Conservation (phyloP, 2,329 filamentous ascomycete genomes). For the Fusarium nelsonii region DNA sequence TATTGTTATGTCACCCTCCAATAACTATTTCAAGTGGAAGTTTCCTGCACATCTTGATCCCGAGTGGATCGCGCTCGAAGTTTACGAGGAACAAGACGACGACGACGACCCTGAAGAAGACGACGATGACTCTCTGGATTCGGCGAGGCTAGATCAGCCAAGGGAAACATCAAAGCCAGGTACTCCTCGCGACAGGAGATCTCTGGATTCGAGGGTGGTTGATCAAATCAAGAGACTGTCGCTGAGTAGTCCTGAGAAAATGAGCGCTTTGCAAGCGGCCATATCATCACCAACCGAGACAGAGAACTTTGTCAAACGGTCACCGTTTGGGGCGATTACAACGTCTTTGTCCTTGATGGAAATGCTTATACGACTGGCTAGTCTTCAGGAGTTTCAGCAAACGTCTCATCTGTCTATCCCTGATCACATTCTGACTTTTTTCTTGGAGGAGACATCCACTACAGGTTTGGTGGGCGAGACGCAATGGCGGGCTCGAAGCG, state of each 20-base stretch:
- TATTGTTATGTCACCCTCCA: background rate
- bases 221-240: slow-evolving; percentile 58
- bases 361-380: slow-evolving; percentile 86
- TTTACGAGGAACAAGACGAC: slow-evolving; percentile 72
- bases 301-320: slow-evolving; percentile 54
- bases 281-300: slow-evolving; percentile 33
- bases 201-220: slow-evolving; percentile 56
- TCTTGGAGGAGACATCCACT: slow-evolving; percentile 73
- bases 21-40: slow-evolving; percentile 29
- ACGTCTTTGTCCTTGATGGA: slow-evolving; percentile 81
- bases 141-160: slow-evolving; percentile 50
- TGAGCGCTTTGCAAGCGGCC: slow-evolving; percentile 13
- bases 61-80: slow-evolving; percentile 92
- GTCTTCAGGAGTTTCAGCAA: slow-evolving; percentile 93
- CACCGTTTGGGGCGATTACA: slow-evolving; percentile 65
- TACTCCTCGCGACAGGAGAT: slow-evolving; percentile 39
- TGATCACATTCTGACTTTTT: slow-evolving; percentile 90
- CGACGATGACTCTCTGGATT: slow-evolving; percentile 63
- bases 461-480: slow-evolving; percentile 63
- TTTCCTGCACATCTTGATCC: slow-evolving; percentile 82
- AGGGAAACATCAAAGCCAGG: slow-evolving; percentile 27
- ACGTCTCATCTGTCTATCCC: slow-evolving; percentile 88
- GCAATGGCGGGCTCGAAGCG: slow-evolving; percentile 58
- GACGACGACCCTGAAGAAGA: slow-evolving; percentile 45
- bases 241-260: slow-evolving; percentile 41